phyloP scores from a whole-genome alignment of 2,329 filamentous ascomycete species.

The Polytolypa hystricis region DNA sequence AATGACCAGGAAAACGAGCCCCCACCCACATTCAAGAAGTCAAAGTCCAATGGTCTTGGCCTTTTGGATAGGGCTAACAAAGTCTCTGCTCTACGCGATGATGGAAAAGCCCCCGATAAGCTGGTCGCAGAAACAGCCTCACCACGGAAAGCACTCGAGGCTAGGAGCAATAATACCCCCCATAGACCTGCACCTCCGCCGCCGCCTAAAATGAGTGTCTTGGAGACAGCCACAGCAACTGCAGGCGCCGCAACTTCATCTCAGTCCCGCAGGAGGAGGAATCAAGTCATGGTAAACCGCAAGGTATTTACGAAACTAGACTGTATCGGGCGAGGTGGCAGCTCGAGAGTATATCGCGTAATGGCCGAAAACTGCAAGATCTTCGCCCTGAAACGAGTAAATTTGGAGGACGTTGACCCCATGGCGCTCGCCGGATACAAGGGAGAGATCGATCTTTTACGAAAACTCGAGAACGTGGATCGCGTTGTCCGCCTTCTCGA shows the following conservation, averaged over 20 bases:
- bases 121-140: conserved; percentile 36
- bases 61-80: conserved; percentile 48
- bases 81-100: conserved; percentile 38
- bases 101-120: conserved; percentile 20
- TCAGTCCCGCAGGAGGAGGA: conserved; percentile 63
- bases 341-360: conserved; percentile 87
- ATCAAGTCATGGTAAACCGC: conserved; percentile 78
- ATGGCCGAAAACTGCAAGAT: conserved; percentile 96
- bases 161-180: conserved; percentile 58
- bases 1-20: conserved; percentile 80
- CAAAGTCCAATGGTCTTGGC: conserved; percentile 45
- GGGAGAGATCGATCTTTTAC: conserved; percentile 86
- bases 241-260: conserved; percentile 68
- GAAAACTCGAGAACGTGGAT: conserved; percentile 71
- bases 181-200: conserved; percentile 63
- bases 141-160: conserved; percentile 38
- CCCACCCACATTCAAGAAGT: conserved; percentile 55
- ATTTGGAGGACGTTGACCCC: conserved; percentile 81
- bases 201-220: conserved; percentile 89
- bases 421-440: conserved; percentile 75
- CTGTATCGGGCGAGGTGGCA: conserved; percentile 83
- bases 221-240: conserved; percentile 79
- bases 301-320: conserved; percentile 84
- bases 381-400: conserved; percentile 86
- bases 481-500: conserved; percentile 85